Percentiles rank a stretch among this genome's conserved stretches.
Conservation (phyloP, 129 eudicot genomes). For the Helianthus annuus region DNA sequence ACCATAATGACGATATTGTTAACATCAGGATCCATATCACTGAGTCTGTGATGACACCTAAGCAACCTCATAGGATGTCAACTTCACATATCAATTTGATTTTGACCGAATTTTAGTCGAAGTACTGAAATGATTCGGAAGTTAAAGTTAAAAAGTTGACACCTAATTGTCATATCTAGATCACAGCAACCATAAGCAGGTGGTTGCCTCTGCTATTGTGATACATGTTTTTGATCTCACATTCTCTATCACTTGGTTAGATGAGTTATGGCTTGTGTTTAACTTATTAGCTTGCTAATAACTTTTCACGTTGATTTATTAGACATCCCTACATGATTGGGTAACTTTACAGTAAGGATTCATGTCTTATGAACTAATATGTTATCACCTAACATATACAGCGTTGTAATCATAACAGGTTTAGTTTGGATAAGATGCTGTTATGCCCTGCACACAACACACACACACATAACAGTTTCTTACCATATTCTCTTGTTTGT, state of each 20-base stretch:
- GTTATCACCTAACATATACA: background rate
- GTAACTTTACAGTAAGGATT: background rate
- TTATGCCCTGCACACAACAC: no score
- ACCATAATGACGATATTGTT: background rate
- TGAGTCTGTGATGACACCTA: background rate
- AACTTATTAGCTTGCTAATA: background rate
- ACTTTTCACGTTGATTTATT: background rate
- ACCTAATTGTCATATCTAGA: background rate
- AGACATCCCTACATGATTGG: constrained; percentile 4
- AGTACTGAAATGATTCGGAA: background rate
- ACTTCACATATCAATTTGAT: background rate
- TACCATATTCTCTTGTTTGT: constrained; percentile 22
- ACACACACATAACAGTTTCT: background rate
- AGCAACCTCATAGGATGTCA: background rate
- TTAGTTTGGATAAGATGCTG: no score
- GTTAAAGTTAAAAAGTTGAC: background rate
- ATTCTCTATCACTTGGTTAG: background rate
- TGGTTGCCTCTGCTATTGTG: background rate
- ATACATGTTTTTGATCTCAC: background rate
- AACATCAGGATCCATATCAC: background rate
- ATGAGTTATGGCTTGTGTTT: constrained; percentile 1
- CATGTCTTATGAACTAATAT: constrained; percentile 2
- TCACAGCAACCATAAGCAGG: background rate
- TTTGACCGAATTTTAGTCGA: background rate
- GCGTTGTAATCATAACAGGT: background rate